These are phyloP conservation scores for Pichia eremophila DNA, from an alignment of 805 yeast species.

Conservation along the genomic window DNA sequence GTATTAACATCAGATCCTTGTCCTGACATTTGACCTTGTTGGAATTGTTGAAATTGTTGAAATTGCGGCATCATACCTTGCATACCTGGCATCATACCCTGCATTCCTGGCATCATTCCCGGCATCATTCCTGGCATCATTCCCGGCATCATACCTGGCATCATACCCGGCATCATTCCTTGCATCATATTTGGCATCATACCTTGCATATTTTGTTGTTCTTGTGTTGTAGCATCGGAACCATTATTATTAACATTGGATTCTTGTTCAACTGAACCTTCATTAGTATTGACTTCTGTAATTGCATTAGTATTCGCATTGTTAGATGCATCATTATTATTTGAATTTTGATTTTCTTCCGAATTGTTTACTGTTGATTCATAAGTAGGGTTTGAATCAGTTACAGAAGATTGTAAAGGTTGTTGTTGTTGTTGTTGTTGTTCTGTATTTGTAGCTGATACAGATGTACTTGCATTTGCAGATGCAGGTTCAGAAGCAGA, in stretches of 20 bases:
- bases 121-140: conserved; percentile 6
- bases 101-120: background rate
- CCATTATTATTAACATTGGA: background rate
- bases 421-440: background rate
- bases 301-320: background rate
- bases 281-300: background rate
- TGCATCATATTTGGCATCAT: background rate
- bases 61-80: conserved; percentile 10
- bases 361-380: background rate
- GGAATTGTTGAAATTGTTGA: conserved; percentile 5
- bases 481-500: background rate
- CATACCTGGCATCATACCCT: conserved; percentile 2
- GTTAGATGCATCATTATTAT: background rate
- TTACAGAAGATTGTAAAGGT: background rate
- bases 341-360: background rate
- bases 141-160: conserved; percentile 5
- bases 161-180: background rate
- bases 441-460: background rate
- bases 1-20: background rate
- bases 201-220: background rate
- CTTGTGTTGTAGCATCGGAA: background rate
- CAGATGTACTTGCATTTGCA: too few relatives aligned
- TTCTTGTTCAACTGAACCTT: background rate
- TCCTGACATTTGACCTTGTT: background rate
- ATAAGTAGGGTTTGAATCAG: background rate